phyloP scores from a whole-genome alignment of 2,329 filamentous ascomycete species.

The Pseudogymnoascus sp. region DNA sequence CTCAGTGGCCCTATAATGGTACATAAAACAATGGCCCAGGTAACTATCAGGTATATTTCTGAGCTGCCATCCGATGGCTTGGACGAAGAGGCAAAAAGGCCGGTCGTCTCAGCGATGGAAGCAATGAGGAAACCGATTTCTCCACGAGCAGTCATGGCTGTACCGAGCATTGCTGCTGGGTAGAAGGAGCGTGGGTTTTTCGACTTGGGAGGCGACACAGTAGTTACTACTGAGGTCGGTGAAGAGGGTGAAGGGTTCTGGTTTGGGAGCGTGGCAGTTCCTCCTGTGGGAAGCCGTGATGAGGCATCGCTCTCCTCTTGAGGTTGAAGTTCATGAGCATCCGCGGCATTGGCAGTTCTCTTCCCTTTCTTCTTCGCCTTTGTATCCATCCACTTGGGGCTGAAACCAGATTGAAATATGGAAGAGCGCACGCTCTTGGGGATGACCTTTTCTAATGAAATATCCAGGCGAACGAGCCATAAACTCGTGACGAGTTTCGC shows the following conservation, averaged over 20 bases:
- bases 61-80: conserved; percentile 6
- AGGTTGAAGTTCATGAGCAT: not conserved
- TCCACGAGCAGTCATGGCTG: conserved; percentile 67
- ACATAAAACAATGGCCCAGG: conserved; percentile 48
- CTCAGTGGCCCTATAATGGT: conserved; percentile 43
- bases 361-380: not conserved
- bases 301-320: not conserved
- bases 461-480: conserved; percentile 38
- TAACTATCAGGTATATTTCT: conserved; percentile 43
- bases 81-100: conserved; percentile 15
- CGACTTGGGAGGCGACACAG: conserved; percentile 16
- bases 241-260: not conserved
- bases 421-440: not conserved
- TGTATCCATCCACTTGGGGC: conserved; percentile 14
- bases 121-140: conserved; percentile 75
- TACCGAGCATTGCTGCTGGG: conserved; percentile 56
- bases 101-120: conserved; percentile 43
- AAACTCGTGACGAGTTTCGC: conserved; percentile 51
- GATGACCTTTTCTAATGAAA: conserved; percentile 8
- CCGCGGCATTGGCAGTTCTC: not conserved
- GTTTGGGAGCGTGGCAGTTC: not conserved
- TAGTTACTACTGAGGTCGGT: not conserved
- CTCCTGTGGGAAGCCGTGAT: not conserved
- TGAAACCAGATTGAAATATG: conserved; percentile 4
- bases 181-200: conserved; percentile 54